Base-by-base conservation (phyloP, 2,329 filamentous ascomycete species). In the Domatiomyces globalis region DNA sequence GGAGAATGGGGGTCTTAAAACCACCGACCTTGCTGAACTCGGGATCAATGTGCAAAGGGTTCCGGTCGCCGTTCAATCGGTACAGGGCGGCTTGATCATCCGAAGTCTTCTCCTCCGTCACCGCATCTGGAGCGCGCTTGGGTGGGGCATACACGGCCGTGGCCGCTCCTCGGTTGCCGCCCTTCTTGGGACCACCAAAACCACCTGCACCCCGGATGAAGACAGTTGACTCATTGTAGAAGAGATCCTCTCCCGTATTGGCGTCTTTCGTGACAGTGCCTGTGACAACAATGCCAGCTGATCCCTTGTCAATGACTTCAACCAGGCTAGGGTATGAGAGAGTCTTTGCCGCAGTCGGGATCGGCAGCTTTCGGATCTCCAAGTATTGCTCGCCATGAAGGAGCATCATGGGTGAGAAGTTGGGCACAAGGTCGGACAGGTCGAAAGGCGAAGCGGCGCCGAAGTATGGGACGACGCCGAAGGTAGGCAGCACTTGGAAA, bases 331-430 rank as follows among this genome's bases (percentile, higher is more conserved):
- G 53, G 39, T 56, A 59, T n/a, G 56, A 58, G 9, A 61, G n/a
- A 10, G 58, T 54, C 52, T 57, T 58, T 18, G 57, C 58, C 4
- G 43, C 48, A 3, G 56, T 58, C 94, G 49, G 92, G 84, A 96
- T 85, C 43, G 92, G 92, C 73, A 82, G 94, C 69, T 90, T 87
- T 66, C 83, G 81, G 64, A 98, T 79, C 71, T 98, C 92, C 58
- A 98, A 86, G 72, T 89, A 98, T 70, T 98, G 92, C 76, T 98
- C 92, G 65, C 92, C 92, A 73, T 98, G 92, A 20, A 98, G 84
- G 48, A 98, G 81, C 88, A 95, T 95, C 87, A 95, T 95, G 56
- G 89, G 90, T 39, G 81, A 87, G 76, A 95, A 98, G 76, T 96
- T 94, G 67, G 89, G 88, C 25, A 96, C 84, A 55, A 98, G 78